Evolutionary conservation across 2,329 filamentous ascomycete species (phyloP), one percentile per base, ranked within the genome.

Genomic region (Xylariaceae sp.): DNA sequence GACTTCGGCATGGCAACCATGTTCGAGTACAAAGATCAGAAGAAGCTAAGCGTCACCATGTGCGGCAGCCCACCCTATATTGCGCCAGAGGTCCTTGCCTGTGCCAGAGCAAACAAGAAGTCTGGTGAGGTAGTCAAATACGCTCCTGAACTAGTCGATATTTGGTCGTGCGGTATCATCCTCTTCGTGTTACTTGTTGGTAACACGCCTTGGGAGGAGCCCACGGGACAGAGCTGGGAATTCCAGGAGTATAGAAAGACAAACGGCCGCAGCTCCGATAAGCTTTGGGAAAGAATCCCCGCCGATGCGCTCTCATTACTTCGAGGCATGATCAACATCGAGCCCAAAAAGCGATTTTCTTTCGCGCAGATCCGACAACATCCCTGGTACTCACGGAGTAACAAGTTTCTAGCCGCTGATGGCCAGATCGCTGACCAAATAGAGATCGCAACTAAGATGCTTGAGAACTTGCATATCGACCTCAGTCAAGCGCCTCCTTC

Each of bases 101-200:
- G 79, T 67, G 75, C 78, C 34, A 72, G 77, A 61, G 66, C 69
- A 49, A 76, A 80, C 61, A 80, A 78, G 70, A 76, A 72, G 52
- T 72, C 80, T 47, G 67, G 80, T 44, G 75, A 81, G 55, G 77
- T 81, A 30, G 68, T 72, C 52, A 85, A 88, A 57, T 93, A 93
- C 70, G 81, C 82, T 35, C 87, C 92, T 6, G 90, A 97, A 62
- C 76, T 90, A 48, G 90, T 90, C 44, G 94, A 99, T 71, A 88
- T 99, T 58, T 99, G 95, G 95, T 97, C 92, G 13, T 97, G 92
- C 68, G 94, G 94, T 39, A 92, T 99, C 56, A 95, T 99, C n/a
- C 80, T 99, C 3, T 99, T 99, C 70, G 94, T 97, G 42, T 79
- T 99, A 3, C 79, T 99, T 2, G 92, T 96, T 1, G 94, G 94